A percentile compares a stretch with the other conserved stretches of the same genome.
Conservation (phyloP, 352 stramenopile species). For the Phytophthora ohioensis region DNA sequence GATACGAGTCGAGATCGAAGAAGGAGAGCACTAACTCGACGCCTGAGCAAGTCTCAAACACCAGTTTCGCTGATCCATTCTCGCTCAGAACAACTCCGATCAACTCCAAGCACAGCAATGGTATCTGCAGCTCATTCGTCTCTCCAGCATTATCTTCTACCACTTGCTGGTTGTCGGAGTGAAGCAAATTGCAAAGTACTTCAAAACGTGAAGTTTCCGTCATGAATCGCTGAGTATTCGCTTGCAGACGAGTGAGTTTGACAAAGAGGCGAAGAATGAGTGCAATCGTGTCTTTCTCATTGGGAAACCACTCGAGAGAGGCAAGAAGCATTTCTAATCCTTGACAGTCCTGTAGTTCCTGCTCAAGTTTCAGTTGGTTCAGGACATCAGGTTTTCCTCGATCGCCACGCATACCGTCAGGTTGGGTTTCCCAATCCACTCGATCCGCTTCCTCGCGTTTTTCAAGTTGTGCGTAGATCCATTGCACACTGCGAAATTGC, state of each 20-base stretch:
- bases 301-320: conserved; percentile 34
- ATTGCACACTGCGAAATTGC: conserved; percentile 56
- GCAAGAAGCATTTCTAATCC: conserved; percentile 45
- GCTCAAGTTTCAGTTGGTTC: conserved; percentile 36
- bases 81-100: conserved; percentile 36
- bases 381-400: conserved; percentile 15
- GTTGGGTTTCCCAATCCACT: conserved; percentile 30
- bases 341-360: conserved; percentile 37
- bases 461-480: conserved; percentile 61
- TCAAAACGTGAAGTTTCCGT: conserved; percentile 32
- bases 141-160: conserved; percentile 8
- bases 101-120: conserved; percentile 33
- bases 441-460: conserved; percentile 32
- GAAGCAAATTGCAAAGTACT: conserved; percentile 38
- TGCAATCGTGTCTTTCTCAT: conserved; percentile 27
- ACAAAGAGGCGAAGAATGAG: conserved; percentile 44
- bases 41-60: conserved; percentile 38
- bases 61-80: conserved; percentile 50
- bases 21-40: conserved; percentile 43
- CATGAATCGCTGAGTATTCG: conserved; percentile 39
- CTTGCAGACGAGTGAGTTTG: conserved; percentile 37
- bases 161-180: conserved; percentile 19
- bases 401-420: conserved; percentile 20
- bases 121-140: conserved; percentile 22
- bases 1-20: conserved; percentile 40